Evolutionary conservation across 2,329 filamentous ascomycete genomes (phyloP).

Genomic region (Seiridium unicorne): DNA sequence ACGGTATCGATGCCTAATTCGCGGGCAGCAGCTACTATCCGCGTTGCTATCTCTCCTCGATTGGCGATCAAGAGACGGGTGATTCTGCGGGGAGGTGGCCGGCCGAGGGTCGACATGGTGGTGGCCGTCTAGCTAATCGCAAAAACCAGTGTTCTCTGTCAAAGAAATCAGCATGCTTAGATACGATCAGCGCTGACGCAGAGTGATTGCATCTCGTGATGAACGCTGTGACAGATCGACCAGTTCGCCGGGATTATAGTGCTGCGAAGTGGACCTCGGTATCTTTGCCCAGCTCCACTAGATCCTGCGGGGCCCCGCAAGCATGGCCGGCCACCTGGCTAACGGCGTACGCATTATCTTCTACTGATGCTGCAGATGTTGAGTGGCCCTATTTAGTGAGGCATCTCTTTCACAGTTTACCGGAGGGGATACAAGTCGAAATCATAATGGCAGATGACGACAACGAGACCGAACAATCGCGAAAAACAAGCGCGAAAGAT

Average conservation of each 20-base stretch:
- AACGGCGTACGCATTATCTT: no score
- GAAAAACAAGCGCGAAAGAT: slow-evolving; percentile 27
- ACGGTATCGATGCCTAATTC: slow-evolving; percentile 57
- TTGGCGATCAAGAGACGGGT: slow-evolving; percentile 4
- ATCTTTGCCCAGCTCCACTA: background rate
- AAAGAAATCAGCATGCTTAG: background rate
- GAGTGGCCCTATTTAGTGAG: no score
- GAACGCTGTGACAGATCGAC: no score
- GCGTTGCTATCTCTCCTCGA: slow-evolving; percentile 61
- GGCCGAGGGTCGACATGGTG: background rate
- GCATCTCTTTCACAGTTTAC: no score
- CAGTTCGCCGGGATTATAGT: background rate
- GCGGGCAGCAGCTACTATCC: slow-evolving; percentile 58
- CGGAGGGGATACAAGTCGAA: background rate
- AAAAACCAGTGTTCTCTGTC: no score
- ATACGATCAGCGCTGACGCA: no score
- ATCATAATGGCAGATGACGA: background rate
- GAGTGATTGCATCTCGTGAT: no score
- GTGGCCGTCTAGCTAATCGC: background rate
- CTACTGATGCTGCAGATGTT: no score
- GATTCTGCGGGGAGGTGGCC: slow-evolving; percentile 1
- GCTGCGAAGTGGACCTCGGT: background rate
- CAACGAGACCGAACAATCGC: background rate
- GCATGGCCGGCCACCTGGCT: no score
- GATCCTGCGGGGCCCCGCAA: background rate